Base-by-base conservation (phyloP, 2,329 filamentous ascomycete genomes). In the Moelleriella libera region DNA sequence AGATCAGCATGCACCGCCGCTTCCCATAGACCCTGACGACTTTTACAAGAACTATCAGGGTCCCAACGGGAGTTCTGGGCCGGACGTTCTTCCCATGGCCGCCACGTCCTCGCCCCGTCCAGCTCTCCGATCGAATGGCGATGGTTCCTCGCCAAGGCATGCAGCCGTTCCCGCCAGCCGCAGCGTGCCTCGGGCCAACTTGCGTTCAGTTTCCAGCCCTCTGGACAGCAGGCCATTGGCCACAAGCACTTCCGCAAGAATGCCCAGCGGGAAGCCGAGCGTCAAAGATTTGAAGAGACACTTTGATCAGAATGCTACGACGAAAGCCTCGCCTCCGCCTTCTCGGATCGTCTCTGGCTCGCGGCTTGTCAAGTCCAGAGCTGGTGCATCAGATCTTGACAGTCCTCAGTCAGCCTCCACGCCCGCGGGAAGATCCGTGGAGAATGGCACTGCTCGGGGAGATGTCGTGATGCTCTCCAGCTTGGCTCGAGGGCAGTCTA, bases 241-340 rank as follows among this genome's bases (percentile, higher is more conserved):
- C 44, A 53, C 57, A 43, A 53, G 54, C 43, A 53, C 59, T 47
- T 66, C 58, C 51, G 54, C 63, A 41, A 57, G 58, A 46, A 58
- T 60, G 44, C 56, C 65, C 54, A 52, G 56, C 9, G 54, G 58
- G 42, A 74, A 83, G 54, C 72, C 80, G n/a, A 89, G 83, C 50
- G 84, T 92, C 55, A 87, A 83, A 65, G 85, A 92, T 59, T 70
- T 92, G 52, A 81, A 85, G 57, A 86, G 82, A 63, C 81, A 77
- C 47, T 92, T 90, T 65, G 85, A 90, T 62, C 78, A 82, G 58
- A 79, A 62, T 50, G 56, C 62, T 40, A 58, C 63, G 21, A 42
- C 39, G 12, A 39, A 31, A 11, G 40, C 41, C 34, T 30, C 47
- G 31, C 28, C 47, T 31, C 48, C 46, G 29, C 44, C 43, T 34